A percentile compares a stretch with the other conserved stretches of the same genome.
Conservation (phyloP, 2,329 filamentous ascomycete genomes). For the Paracorniculantispora psalliotae region DNA sequence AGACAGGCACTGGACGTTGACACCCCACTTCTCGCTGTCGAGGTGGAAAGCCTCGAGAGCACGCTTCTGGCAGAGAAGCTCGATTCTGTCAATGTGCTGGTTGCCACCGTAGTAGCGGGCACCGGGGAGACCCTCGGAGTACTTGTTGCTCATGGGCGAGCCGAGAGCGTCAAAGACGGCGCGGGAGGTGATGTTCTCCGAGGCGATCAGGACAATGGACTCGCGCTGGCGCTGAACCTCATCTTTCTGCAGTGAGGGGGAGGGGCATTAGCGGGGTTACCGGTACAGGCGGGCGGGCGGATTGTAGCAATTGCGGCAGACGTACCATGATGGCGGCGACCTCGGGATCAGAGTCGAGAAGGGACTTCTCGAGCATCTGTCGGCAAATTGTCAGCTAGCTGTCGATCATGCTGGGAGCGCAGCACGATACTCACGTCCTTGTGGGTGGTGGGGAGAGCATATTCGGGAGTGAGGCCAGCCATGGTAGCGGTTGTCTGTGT, state of each 20-base stretch:
- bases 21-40: slow-evolving; percentile 87
- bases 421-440: slow-evolving; percentile 42
- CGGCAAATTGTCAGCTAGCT: slow-evolving; percentile 23
- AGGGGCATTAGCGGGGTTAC: slow-evolving; percentile 25
- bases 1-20: slow-evolving; percentile 93
- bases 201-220: slow-evolving; percentile 97
- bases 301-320: slow-evolving; percentile 15
- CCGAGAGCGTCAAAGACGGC: slow-evolving; percentile 97
- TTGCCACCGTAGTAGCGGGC: slow-evolving; percentile 99
- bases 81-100: slow-evolving; percentile 96
- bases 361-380: slow-evolving; percentile 92
- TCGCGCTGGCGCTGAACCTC: slow-evolving; percentile 97
- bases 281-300: background rate
- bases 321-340: slow-evolving; percentile 94
- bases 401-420: slow-evolving; percentile 8
- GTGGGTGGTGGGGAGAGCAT: slow-evolving; percentile 50
- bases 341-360: slow-evolving; percentile 87
- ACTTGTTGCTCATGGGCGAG: slow-evolving; percentile 96
- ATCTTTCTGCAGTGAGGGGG: slow-evolving; percentile 58
- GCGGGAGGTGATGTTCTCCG: slow-evolving; percentile 98
- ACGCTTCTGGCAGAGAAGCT: slow-evolving; percentile 90
- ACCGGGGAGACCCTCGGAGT: slow-evolving; percentile 97
- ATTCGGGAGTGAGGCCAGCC: slow-evolving; percentile 39
- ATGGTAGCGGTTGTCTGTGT: slow-evolving; percentile 27
- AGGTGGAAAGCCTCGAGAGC: slow-evolving; percentile 88